Evolutionary conservation across 2,329 filamentous ascomycete genomes (phyloP), one percentile per base, ranked within the genome.

Genomic region (Penicillium sp.): DNA sequence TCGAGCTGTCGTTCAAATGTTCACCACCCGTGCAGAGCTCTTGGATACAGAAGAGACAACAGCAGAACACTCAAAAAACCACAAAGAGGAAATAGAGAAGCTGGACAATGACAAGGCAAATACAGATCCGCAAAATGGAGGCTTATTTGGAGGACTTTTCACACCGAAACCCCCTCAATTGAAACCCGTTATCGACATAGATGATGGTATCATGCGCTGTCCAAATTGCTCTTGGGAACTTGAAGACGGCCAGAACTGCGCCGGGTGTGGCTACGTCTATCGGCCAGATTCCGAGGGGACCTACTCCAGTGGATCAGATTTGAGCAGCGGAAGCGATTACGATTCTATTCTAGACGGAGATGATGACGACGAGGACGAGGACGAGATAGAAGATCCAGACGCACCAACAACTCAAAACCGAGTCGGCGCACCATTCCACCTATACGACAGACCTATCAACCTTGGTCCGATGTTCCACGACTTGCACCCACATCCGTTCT

Each of bases 131-230:
- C 71, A 69, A 44, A 77, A 73, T 26, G 82, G 82, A 21, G 87
- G 87, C 3, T 73, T 90, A 5, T 90, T 90, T 73, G 83, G 84
- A 59, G 87, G 86, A 24, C 79, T 77, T 56, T 88, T 87, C 70
- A 78, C 74, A 19, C n/a, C 39, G 47, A 69, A 65, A 39, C 31
- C 39, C 5, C 64, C 61, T n/a, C 51, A 59, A 57, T 75, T 37
- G 56, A 74, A 63, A 64, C 74, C 82, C 13, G 75, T 86, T 35
- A 74, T 79, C 47, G 86, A 88, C 62, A 74, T 80, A 33, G 80
- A 81, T 66, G 86, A 89, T 68, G 81, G 82, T 33, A 81, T 89
- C 19, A 75, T 83, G 53, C 80, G 86, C 61, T 90, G 87, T 68
- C 86, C 86, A 1, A 61, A 75, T 3, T 90, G 87, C 70, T 73